Percentiles rank a stretch among this genome's conserved stretches.
Conservation (phyloP, 345 rosid species). For the Arabidopsis suecica region DNA sequence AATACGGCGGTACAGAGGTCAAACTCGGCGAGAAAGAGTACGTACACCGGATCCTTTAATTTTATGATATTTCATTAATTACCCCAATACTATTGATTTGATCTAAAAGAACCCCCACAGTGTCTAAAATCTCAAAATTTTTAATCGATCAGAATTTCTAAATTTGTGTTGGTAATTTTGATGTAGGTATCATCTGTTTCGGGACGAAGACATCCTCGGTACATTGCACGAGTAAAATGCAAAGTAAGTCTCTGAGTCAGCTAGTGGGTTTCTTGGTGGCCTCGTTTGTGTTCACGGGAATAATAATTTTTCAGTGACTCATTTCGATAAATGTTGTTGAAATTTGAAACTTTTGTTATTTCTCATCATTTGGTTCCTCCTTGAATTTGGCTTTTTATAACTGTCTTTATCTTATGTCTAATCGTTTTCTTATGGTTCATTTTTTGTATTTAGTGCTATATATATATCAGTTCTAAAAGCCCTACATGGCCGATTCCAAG, state of each 20-base stretch:
- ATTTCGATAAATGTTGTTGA: neutral
- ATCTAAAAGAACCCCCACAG: too few relatives aligned
- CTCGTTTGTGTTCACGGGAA: conserved; percentile 3
- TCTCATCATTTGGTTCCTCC: conserved; percentile 4
- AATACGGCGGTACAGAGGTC: neutral
- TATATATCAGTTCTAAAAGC: neutral
- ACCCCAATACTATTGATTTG: neutral
- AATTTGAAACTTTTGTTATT: conserved; percentile 11
- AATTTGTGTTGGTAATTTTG: neutral
- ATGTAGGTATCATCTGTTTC: conserved; percentile 54
- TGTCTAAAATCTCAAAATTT: too few relatives aligned
- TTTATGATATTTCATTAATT: too few relatives aligned
- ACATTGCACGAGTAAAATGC: conserved; percentile 59
- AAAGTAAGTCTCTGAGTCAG: neutral
- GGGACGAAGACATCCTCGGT: conserved; percentile 67
- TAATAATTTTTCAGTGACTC: neutral
- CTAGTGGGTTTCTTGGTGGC: conserved; percentile 33
- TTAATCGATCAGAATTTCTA: neutral
- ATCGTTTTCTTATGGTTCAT: conserved; percentile 2
- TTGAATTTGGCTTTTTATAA: conserved; percentile 8
- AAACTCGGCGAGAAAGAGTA: neutral
- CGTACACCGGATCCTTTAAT: neutral
- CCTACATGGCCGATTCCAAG: conserved; percentile 3
- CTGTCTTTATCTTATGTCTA: conserved; percentile 19
- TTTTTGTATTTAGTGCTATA: conserved; percentile 12